These are phyloP conservation scores for Exidia glandulosa DNA, from an alignment of 768 basidiomycete genomes.

Conservation along the genomic window DNA sequence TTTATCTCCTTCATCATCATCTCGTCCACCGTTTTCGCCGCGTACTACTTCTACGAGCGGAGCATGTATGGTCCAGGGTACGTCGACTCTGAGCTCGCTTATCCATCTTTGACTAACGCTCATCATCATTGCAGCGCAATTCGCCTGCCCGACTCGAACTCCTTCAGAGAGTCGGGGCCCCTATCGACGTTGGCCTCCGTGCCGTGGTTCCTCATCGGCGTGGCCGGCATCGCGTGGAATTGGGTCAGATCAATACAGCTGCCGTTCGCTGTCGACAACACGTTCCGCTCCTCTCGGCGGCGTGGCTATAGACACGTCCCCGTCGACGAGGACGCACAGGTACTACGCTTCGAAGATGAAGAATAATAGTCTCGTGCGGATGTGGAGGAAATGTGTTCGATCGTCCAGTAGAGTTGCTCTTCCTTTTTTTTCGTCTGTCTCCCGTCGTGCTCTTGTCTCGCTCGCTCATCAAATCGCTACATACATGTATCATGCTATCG, in stretches of 20 bases:
- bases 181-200: constrained; percentile 74
- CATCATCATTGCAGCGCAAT: constrained; percentile 49
- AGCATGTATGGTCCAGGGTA: constrained; percentile 69
- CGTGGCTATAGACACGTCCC: constrained; percentile 72
- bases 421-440: too few species aligned
- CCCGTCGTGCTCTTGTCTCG: too few species aligned
- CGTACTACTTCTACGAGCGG: constrained; percentile 70
- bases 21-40: constrained; percentile 61
- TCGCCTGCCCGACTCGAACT: constrained; percentile 47
- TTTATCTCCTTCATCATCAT: constrained; percentile 69
- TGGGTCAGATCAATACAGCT: constrained; percentile 28
- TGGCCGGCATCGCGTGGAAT: constrained; percentile 64
- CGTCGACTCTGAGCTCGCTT: constrained; percentile 20
- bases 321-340: constrained; percentile 82
- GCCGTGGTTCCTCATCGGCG: constrained; percentile 80
- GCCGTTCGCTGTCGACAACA: constrained; percentile 23
- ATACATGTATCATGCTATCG: too few species aligned
- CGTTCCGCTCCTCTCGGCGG: constrained; percentile 18
- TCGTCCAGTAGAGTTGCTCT: too few species aligned
- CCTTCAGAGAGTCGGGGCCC: constrained; percentile 33
- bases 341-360: constrained; percentile 77
- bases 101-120: constrained; percentile 8
- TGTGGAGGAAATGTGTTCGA: too few species aligned
- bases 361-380: too few species aligned
- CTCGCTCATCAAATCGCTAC: too few species aligned